phyloP scores from a whole-genome alignment of 2,329 filamentous ascomycete species.

The Metarhizium sp. region DNA sequence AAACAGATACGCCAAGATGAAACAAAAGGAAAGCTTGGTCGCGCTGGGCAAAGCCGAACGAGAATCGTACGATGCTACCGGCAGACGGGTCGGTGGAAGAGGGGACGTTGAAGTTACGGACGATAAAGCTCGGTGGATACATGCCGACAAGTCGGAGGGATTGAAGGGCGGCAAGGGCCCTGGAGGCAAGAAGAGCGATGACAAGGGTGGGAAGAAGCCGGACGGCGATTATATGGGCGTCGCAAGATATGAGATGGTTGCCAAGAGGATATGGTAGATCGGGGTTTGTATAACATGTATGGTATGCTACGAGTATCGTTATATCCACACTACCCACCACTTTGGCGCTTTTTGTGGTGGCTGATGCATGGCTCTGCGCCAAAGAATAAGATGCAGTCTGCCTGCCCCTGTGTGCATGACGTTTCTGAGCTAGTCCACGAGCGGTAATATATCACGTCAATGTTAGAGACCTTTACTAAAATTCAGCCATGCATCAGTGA shows the following conservation, averaged over 20 bases:
- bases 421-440: too few relatives aligned
- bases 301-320: not conserved
- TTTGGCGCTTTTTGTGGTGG: too few relatives aligned
- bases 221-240: constrained; percentile 49
- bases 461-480: too few relatives aligned
- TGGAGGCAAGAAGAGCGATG: constrained; percentile 43
- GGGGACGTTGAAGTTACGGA: constrained; percentile 84
- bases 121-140: constrained; percentile 77
- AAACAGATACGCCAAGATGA: constrained; percentile 73
- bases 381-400: too few relatives aligned
- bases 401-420: too few relatives aligned
- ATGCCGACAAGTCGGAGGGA: constrained; percentile 72
- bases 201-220: constrained; percentile 37
- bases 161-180: constrained; percentile 43
- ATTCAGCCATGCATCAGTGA: too few relatives aligned
- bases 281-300: not conserved
- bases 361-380: too few relatives aligned
- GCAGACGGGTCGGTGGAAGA: constrained; percentile 70
- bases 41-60: constrained; percentile 36
- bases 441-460: too few relatives aligned
- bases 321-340: too few relatives aligned
- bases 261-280: constrained; percentile 85
- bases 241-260: constrained; percentile 88
- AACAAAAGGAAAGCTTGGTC: constrained; percentile 50
- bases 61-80: constrained; percentile 56